phyloP scores from a whole-genome alignment of 2,329 filamentous ascomycete genomes.

The Neonectria faginata region DNA sequence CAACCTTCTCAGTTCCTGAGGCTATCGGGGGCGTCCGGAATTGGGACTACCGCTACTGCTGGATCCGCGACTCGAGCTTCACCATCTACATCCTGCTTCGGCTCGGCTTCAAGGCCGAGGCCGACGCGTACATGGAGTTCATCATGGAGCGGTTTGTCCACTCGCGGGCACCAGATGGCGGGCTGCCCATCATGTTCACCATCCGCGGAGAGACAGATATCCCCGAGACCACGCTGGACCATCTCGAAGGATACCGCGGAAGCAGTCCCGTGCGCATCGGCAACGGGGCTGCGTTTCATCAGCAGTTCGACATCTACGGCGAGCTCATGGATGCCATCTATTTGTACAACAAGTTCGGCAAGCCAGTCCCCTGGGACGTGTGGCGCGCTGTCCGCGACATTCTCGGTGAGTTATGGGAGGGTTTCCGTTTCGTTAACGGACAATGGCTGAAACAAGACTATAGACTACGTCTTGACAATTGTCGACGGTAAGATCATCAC shows the following conservation, averaged over 20 bases:
- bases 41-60: constrained; percentile 82
- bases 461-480: constrained; percentile 76
- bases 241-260: constrained; percentile 78
- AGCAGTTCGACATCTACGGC: constrained; percentile 84
- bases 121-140: constrained; percentile 82
- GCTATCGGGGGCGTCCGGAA: constrained; percentile 75
- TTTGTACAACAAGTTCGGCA: constrained; percentile 83
- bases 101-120: constrained; percentile 80
- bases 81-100: constrained; percentile 82
- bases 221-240: constrained; percentile 74
- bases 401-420: constrained; percentile 55
- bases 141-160: constrained; percentile 77
- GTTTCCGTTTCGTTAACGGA: too few species aligned
- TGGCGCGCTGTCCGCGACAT: constrained; percentile 79
- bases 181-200: constrained; percentile 84
- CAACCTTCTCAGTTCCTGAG: constrained; percentile 82
- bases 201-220: constrained; percentile 81
- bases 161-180: constrained; percentile 69
- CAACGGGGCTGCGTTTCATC: constrained; percentile 80
- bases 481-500: constrained; percentile 60
- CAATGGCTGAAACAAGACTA: constrained; percentile 7
- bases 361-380: constrained; percentile 80
- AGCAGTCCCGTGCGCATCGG: constrained; percentile 81
- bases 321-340: constrained; percentile 84
- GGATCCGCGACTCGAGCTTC: constrained; percentile 82